phyloP scores from a whole-genome alignment of 1,284 basidiomycete species.

The Microbotryum silenes-acaulis region DNA sequence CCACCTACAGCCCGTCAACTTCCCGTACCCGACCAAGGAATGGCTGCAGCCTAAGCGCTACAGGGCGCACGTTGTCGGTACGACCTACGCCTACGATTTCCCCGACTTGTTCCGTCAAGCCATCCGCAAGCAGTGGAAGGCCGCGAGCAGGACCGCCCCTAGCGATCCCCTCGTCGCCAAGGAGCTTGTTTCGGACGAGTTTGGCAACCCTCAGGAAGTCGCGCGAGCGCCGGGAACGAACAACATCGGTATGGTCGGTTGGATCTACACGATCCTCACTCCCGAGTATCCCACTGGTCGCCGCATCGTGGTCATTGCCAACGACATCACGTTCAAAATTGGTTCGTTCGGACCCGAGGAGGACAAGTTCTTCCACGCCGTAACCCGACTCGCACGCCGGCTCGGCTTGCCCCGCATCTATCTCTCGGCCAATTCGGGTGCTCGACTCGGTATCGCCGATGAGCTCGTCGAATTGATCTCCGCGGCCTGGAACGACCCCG shows the following conservation, averaged over 20 bases:
- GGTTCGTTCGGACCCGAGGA: slow-evolving; percentile 95
- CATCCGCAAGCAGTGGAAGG: slow-evolving; percentile 83
- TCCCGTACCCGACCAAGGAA: slow-evolving; percentile 92
- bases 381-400: slow-evolving; percentile 83
- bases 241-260: slow-evolving; percentile 94
- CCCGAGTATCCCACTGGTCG: slow-evolving; percentile 91
- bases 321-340: slow-evolving; percentile 98
- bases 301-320: slow-evolving; percentile 81
- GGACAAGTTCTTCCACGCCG: slow-evolving; percentile 93
- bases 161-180: slow-evolving; percentile 70
- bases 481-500: slow-evolving; percentile 77
- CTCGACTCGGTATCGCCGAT: slow-evolving; percentile 91
- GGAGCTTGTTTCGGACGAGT: slow-evolving; percentile 90
- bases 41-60: slow-evolving; percentile 98
- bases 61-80: slow-evolving; percentile 97
- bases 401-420: slow-evolving; percentile 89
- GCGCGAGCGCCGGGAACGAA: slow-evolving; percentile 89
- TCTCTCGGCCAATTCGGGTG: slow-evolving; percentile 96
- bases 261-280: slow-evolving; percentile 88
- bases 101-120: slow-evolving; percentile 97
- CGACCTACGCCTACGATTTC: slow-evolving; percentile 97
- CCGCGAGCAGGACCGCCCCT: slow-evolving; percentile 58
- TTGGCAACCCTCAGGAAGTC: slow-evolving; percentile 81
- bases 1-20: slow-evolving; percentile 85
- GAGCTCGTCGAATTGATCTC: slow-evolving; percentile 85